Base-by-base conservation (phyloP, 225 moss, liverwort and hornwort genomes). In the Rhytidiadelphus loreus region DNA sequence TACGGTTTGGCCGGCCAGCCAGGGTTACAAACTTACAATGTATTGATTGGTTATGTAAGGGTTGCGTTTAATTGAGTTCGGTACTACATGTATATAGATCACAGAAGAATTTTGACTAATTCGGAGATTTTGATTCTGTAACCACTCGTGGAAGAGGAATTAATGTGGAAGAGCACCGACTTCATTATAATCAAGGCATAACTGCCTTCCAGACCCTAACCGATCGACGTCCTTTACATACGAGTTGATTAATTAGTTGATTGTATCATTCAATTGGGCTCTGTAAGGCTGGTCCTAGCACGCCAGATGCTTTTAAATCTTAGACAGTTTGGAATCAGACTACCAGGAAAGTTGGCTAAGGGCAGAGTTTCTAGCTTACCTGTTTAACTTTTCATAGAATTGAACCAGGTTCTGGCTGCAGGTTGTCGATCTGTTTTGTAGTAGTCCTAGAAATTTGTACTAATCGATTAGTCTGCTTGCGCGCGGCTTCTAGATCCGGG, bases 141-240 rank as follows among this genome's bases (percentile, higher is more conserved):
- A 85, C 84, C 81, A 59, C 89, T 91, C 89, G 68, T 89, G 87
- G 81, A 65, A 32, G 70, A 62, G 91, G 85, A 83, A 78, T 88
- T 59, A 43, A 33, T 78, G 63, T 16, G 48, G 50, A 66, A 52
- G 64, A 50, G 41, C 81, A 87, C 72, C 71, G 81, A 81, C 61
- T 60, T 71, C n/a, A 30, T 30, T 29, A 12, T 44, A 55, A 41
- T 25, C 65, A 86, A 43, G 86, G 44, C 56, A 64, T 32, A 80
- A 55, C 79, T 57, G 64, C 63, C 86, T 55, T 43, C 12, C 37
- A 17, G 33, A 25, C 28, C 39, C 33, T 53, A 86, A 53, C 75
- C 50, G 61, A 86, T 53, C 39, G 52, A 77, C 66, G 86, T 78
- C 65, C 59, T 39, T 25, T n/a, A 2, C 19, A 52, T 7, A 13